Evolutionary conservation across 2,329 filamentous ascomycete species (phyloP).

Genomic region (Mycocentrospora acerina): DNA sequence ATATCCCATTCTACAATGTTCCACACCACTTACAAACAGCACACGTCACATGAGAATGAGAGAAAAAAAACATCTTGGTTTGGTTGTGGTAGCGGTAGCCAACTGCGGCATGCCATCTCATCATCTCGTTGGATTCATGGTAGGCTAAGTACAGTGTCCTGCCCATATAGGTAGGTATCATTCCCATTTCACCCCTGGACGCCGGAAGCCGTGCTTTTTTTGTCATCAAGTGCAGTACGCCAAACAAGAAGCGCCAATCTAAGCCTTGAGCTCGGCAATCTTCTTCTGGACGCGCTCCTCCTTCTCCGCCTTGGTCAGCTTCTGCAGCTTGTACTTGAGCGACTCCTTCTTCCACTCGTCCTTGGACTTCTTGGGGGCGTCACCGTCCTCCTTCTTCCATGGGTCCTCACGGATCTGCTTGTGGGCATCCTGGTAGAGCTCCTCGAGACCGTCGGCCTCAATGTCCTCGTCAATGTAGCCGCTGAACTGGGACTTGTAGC

Average conservation of each 20-base stretch:
- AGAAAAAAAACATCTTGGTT: too few relatives aligned
- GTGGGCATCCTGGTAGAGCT: conserved; percentile 93
- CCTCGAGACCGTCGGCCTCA: conserved; percentile 95
- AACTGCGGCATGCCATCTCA: conserved; percentile 27
- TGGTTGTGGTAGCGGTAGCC: conserved; percentile 12
- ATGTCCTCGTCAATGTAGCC: conserved; percentile 97
- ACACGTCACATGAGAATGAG: too few relatives aligned
- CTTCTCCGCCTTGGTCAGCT: conserved; percentile 84
- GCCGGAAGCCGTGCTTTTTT: conserved; percentile 40
- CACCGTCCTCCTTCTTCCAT: conserved; percentile 83
- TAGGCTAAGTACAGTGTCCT: conserved; percentile 36
- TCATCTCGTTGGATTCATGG: conserved; percentile 33
- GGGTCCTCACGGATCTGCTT: conserved; percentile 96
- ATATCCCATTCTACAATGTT: too few relatives aligned
- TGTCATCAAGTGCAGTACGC: conserved; percentile 23
- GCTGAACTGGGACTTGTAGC: conserved; percentile 97
- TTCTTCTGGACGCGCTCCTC: conserved; percentile 81
- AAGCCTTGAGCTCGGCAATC: conserved; percentile 76
- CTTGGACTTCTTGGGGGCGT: conserved; percentile 89
- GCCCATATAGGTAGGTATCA: conserved; percentile 28
- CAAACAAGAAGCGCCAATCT: conserved; percentile 20
- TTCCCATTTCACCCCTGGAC: conserved; percentile 37
- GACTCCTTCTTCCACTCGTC: conserved; percentile 95
- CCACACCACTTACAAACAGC: too few relatives aligned
- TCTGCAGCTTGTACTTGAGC: conserved; percentile 78